Conservation (phyloP, 1,284 basidiomycete genomes). For the Tranzscheliella williamsii region DNA sequence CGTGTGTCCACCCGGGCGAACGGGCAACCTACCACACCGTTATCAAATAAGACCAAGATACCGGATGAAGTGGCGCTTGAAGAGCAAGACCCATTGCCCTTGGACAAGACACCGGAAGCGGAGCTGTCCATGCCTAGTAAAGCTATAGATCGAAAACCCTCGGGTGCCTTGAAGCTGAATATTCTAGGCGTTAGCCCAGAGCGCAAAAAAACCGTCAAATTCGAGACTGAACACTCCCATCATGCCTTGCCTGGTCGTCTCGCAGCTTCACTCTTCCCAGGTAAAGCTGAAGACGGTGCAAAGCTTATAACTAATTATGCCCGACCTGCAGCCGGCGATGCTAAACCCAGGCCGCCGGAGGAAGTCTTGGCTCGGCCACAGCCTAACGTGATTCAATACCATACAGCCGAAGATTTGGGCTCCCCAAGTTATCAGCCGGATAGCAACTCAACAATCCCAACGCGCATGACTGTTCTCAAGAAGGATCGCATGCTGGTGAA, state of each 20-base stretch:
- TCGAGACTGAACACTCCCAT: conserved; percentile 17
- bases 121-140: too few relatives aligned
- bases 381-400: conserved; percentile 6
- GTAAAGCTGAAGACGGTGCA: conserved; percentile 4
- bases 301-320: background rate
- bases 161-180: too few relatives aligned
- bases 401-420: background rate
- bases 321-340: conserved; percentile 25
- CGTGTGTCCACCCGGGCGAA: conserved; percentile 12
- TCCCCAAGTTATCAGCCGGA: conserved; percentile 1
- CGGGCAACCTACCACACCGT: too few relatives aligned
- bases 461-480: conserved; percentile 56
- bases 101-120: conserved; percentile 10
- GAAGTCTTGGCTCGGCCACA: conserved; percentile 48
- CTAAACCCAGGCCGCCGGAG: conserved; percentile 36
- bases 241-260: conserved; percentile 16
- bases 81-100: conserved; percentile 24
- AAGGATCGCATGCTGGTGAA: conserved; percentile 82
- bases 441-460: conserved; percentile 24
- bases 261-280: conserved; percentile 31
- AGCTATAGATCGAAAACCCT: too few relatives aligned
- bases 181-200: background rate
- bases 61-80: background rate
- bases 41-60: too few relatives aligned
- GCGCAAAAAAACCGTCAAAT: conserved; percentile 40